Percentiles rank a stretch among this genome's conserved stretches.
Conservation (phyloP, 2,329 filamentous ascomycete species). For the Periconia macrospinosa region DNA sequence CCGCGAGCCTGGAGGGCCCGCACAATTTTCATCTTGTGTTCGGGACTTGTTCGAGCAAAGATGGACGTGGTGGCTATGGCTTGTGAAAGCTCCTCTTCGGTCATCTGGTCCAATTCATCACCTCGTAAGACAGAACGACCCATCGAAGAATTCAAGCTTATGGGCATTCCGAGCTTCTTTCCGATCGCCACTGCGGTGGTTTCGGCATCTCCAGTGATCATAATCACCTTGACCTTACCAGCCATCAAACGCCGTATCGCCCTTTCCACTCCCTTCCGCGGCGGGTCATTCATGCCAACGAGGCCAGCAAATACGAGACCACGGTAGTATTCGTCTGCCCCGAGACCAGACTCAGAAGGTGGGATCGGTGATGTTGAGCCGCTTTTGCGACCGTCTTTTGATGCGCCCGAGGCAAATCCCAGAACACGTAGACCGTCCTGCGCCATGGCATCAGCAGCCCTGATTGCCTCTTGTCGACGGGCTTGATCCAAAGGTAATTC, state of each 20-base stretch:
- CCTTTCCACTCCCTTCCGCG: conserved; percentile 83
- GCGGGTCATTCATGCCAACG: conserved; percentile 97
- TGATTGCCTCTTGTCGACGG: conserved; percentile 71
- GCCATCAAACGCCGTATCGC: conserved; percentile 89
- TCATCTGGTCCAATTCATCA: conserved; percentile 93
- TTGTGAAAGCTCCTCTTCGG: conserved; percentile 77
- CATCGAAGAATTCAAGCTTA: conserved; percentile 62
- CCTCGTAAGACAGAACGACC: conserved; percentile 78
- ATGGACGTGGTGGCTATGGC: conserved; percentile 89
- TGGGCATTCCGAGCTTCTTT: conserved; percentile 90
- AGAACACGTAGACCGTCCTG: conserved; percentile 86
- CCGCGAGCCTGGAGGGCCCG: conserved; percentile 86
- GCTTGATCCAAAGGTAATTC: conserved; percentile 82
- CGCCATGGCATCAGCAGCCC: conserved; percentile 85
- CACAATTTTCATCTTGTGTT: conserved; percentile 98
- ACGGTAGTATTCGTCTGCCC: conserved; percentile 74
- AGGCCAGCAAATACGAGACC: conserved; percentile 87
- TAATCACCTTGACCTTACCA: conserved; percentile 94
- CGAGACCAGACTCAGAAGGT: conserved; percentile 27
- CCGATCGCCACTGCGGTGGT: conserved; percentile 93
- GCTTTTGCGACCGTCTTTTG: conserved; percentile 34
- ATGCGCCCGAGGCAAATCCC: conserved; percentile 85
- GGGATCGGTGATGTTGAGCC: conserved; percentile 34
- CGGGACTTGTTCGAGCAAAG: conserved; percentile 93
- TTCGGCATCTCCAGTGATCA: conserved; percentile 98